Evolutionary conservation across 2,329 filamentous ascomycete genomes (phyloP).

Genomic region (Monilinia laxa): DNA sequence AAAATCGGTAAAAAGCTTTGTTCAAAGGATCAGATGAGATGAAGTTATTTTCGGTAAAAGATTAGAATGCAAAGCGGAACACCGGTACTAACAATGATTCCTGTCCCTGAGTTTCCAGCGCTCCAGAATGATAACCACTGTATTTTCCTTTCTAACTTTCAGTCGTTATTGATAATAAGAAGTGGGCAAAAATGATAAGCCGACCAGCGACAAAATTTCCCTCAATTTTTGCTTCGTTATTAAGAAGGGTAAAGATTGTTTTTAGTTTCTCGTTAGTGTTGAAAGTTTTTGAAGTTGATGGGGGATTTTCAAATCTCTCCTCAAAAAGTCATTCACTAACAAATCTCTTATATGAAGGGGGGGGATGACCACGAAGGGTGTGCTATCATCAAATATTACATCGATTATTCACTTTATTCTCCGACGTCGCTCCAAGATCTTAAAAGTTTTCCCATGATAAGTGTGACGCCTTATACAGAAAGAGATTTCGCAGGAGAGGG

Average conservation of each 20-base stretch:
- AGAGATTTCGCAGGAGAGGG: neutral
- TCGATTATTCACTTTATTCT: neutral
- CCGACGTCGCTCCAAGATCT: neutral
- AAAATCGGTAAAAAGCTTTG: neutral
- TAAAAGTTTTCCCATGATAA: neutral
- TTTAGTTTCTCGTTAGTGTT: neutral
- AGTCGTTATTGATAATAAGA: neutral
- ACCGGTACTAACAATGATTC: neutral
- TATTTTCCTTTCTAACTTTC: neutral
- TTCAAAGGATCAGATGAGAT: slow-evolving; percentile 5
- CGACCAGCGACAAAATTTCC: neutral
- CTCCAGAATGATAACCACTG: neutral
- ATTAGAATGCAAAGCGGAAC: neutral
- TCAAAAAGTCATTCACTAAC: neutral
- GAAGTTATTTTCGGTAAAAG: neutral
- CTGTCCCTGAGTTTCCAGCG: no score
- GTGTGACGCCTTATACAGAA: neutral
- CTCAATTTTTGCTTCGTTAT: neutral
- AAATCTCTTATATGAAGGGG: neutral
- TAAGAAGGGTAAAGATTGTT: no score
- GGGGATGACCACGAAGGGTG: neutral
- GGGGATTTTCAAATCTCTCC: neutral
- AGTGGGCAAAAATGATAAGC: neutral
- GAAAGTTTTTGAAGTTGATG: neutral
- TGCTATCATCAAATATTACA: neutral